These are phyloP conservation scores for Elsinoe batatas DNA, from an alignment of 2,329 filamentous ascomycete species.

Conservation along the genomic window DNA sequence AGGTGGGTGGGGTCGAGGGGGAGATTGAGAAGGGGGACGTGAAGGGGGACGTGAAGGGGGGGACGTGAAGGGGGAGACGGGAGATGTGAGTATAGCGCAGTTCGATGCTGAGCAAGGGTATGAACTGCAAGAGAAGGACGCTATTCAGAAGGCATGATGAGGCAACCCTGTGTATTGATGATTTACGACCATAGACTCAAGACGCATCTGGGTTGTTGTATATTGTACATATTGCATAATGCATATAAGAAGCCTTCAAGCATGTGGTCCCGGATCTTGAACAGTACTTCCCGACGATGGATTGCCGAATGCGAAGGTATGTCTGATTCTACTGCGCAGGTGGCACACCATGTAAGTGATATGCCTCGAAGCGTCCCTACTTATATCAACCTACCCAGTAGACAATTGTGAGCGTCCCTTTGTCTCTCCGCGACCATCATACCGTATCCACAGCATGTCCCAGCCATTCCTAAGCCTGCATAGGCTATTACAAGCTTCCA, in stretches of 20 bases:
- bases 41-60: slow-evolving; percentile 16
- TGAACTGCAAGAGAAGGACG: not conserved
- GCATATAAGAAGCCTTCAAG: not conserved
- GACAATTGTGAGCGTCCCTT: no score
- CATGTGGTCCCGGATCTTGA: not conserved
- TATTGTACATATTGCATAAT: slow-evolving; percentile 14
- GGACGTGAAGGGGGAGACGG: not conserved
- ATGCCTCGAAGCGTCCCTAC: no score
- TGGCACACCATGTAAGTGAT: no score
- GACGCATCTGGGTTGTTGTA: not conserved
- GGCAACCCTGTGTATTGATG: slow-evolving; percentile 5
- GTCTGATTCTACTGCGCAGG: no score
- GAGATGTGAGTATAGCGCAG: not conserved
- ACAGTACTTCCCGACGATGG: not conserved
- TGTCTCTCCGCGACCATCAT: no score
- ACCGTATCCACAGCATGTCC: no score
- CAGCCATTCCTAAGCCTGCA: no score
- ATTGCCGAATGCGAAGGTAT: not conserved
- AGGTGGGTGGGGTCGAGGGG: slow-evolving; percentile 20
- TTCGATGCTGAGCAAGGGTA: no score
- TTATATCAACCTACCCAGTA: no score
- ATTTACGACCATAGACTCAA: slow-evolving; percentile 9
- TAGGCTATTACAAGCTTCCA: no score
- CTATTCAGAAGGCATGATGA: slow-evolving; percentile 1
- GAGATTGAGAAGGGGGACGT: slow-evolving; percentile 24